Base-by-base conservation (phyloP, 2,329 filamentous ascomycete species). In the Thelonectria olida region DNA sequence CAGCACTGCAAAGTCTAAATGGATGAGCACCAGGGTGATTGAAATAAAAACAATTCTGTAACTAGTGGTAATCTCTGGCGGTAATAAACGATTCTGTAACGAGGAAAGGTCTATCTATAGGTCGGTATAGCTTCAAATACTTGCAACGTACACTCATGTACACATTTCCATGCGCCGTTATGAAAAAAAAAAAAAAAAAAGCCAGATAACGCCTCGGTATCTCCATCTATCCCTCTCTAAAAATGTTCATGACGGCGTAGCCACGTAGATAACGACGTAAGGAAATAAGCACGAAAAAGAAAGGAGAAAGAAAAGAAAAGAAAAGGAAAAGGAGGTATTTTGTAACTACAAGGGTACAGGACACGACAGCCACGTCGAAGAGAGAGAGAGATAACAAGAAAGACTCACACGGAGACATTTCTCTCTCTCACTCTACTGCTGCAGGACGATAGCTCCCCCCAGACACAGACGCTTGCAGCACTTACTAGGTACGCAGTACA, bases 181-280 rank as follows among this genome's bases (percentile, higher is more conserved):
- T 27, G 10, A 28, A 42, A 58, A 39, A 19, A 25, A 39, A 8
- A 25, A 56, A 54, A 28, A 52, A 50, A 12, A 58, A 62, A 63
- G 59, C 34, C 42, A 51, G 25, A 41, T 7, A 50, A 53, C 44
- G 17, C 50, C 59, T 20, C 34, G 48, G 38, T 48, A 58, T 54
- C 59, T 45, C 36, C 53, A 53, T 61, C 55, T 63, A 45, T 47
- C 41, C 52, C 48, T 45, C 25, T 70, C 60, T 67, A 67, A 54
- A 47, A 34, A 50, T 25, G 51, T 52, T 57, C 53, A 52, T 53
- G 27, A 55, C 39, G 44, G 36, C 51, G 25, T 57, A 62, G 57
- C 60, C 67, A 56, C 48, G 48, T 56, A 39, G 44, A 23, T 45
- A 48, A 39, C 17, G 15, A 39, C 36, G 17, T n/a, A 39, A 39